Base-by-base conservation (phyloP, 768 basidiomycete species). In the Dioszegia crocea region DNA sequence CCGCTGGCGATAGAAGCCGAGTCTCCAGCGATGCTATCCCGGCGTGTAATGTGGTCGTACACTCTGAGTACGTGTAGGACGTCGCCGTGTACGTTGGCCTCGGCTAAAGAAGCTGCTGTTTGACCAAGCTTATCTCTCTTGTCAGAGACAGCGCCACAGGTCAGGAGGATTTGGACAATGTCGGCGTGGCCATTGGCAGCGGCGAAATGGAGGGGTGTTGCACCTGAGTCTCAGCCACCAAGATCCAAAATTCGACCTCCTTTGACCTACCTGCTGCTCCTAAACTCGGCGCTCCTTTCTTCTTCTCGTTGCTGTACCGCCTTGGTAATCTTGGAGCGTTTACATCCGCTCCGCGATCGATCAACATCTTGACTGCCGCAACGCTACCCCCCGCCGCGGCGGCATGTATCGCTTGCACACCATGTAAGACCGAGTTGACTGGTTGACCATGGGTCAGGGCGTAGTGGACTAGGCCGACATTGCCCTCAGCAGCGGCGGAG, bases 301-400 rank as follows among this genome's bases (percentile, higher is more conserved):
- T 73, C 45, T 75, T 71, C 23, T 77, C 78, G 60, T 78, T 78
- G 51, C 71, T 78, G 70, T 80, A 80, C 39, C 79, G 65, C 38
- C 79, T 65, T 1, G 80, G 80, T 6, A 81, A 66, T 49, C 93
- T 85, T 53, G 91, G 87, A 3, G 92, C 92, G 78, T 98, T 98
- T 29, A 97, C 94, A 74, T 99, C 96, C n/a, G 96, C 96, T 21
- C 96, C 94, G 58, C 85, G 81, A 61, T 96, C 90, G 70, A 99
- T 88, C 45, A 99, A 80, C 63, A 93, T 82, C 68, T 85, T 84
- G 39, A 98, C 91, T 43, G 97, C 88, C 57, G 86, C 83, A 56
- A 88, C 89, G 71, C 85, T 89, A 1, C 96, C 96, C 23, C 90
- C 90, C 0, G 91, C 88, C 66, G 86, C 89, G 1, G 94, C 96